Percentiles rank a stretch among this genome's conserved stretches.
These are phyloP conservation scores for Irpex sp. DNA, from an alignment of 1,284 basidiomycete species.

Conservation along the genomic window DNA sequence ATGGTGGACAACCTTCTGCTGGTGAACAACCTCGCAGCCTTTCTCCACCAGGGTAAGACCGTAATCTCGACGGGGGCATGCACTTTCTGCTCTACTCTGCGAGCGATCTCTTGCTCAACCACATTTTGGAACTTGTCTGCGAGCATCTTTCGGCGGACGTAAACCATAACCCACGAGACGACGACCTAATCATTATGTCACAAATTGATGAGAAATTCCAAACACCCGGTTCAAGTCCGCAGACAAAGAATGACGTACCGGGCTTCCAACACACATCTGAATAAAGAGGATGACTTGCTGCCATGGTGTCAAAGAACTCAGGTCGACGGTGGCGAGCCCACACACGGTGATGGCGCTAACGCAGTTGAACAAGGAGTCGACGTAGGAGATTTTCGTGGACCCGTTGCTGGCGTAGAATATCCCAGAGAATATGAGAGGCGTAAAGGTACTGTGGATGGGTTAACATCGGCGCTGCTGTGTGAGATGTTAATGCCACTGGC, in stretches of 20 bases:
- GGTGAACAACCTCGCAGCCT: constrained; percentile 11
- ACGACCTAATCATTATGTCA: constrained; percentile 40
- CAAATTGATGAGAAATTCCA: not conserved
- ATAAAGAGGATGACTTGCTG: constrained; percentile 76
- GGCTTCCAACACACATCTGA: constrained; percentile 70
- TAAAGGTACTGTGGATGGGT: constrained; percentile 53
- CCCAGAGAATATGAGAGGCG: constrained; percentile 68
- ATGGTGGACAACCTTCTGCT: constrained; percentile 11
- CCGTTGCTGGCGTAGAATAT: constrained; percentile 79
- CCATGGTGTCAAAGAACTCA: constrained; percentile 70
- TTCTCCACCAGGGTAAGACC: constrained; percentile 24
- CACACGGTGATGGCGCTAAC: constrained; percentile 80
- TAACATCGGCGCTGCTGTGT: not conserved
- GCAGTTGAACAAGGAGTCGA: constrained; percentile 75
- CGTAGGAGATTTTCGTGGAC: constrained; percentile 56
- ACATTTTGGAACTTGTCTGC: constrained; percentile 70
- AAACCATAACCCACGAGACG: constrained; percentile 72
- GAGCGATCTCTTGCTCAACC: constrained; percentile 46
- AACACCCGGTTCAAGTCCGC: not conserved
- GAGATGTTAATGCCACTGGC: not conserved
- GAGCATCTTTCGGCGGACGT: constrained; percentile 74
- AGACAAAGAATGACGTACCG: constrained; percentile 43
- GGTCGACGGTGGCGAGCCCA: constrained; percentile 71
- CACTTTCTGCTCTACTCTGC: constrained; percentile 18
- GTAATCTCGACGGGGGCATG: constrained; percentile 20